phyloP scores from a whole-genome alignment of 208 protist genomes.

The Strigomonas galati region DNA sequence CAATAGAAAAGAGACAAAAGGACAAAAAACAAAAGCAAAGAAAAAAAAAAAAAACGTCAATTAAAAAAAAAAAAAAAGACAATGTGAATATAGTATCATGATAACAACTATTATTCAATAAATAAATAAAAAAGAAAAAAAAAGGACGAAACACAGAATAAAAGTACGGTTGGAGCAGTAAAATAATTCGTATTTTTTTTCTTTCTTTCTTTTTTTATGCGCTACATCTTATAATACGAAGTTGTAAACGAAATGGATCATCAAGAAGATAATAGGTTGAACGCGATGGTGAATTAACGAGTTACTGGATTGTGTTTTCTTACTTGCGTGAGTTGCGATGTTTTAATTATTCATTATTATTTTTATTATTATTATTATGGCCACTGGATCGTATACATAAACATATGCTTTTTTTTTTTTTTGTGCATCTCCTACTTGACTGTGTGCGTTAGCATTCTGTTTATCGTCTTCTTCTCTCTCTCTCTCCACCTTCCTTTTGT shows the following conservation, averaged over 20 bases:
- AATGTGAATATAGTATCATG: background rate
- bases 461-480: too few relatives aligned
- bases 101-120: background rate
- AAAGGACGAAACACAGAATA: background rate
- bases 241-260: background rate
- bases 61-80: background rate
- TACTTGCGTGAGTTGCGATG: background rate
- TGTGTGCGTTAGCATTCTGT: background rate
- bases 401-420: too few relatives aligned
- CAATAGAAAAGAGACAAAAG: background rate
- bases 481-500: too few relatives aligned
- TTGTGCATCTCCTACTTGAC: too few relatives aligned
- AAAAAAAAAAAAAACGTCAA: background rate
- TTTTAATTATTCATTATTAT: background rate
- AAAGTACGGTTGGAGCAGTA: background rate
- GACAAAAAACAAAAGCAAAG: background rate
- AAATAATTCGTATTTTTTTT: slow-evolving; percentile 2
- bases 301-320: background rate
- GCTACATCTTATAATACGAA: background rate
- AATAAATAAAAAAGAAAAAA: background rate
- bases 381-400: background rate
- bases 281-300: background rate
- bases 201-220: slow-evolving; percentile 7
- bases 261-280: background rate
- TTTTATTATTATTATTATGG: background rate